Percentiles rank a stretch among this genome's conserved stretches.
Evolutionary conservation across 371 early-diverging fungal species (phyloP).

Genomic region (Mucor velutinosus): DNA sequence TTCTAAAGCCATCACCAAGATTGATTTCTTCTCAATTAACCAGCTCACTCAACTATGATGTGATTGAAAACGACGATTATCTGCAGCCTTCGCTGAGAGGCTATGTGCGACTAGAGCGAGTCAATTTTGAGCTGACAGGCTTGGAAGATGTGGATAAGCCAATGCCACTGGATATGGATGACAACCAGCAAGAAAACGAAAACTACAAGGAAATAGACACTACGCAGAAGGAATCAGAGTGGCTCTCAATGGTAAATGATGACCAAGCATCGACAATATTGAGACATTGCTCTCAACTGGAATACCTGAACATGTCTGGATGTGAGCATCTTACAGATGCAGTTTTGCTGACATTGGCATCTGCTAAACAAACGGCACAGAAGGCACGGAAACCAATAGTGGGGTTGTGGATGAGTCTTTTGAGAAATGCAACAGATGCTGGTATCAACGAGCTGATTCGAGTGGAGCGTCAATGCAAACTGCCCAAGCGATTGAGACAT

Average conservation of each 20-base stretch:
- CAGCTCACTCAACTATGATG: slow-evolving; percentile 12
- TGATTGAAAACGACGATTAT: slow-evolving; percentile 22
- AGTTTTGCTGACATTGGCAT: slow-evolving; percentile 12
- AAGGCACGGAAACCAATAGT: not conserved
- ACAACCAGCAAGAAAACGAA: slow-evolving; percentile 12
- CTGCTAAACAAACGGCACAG: not conserved
- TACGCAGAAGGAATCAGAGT: slow-evolving; percentile 42
- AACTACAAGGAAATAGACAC: slow-evolving; percentile 41
- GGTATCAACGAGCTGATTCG: slow-evolving; percentile 1
- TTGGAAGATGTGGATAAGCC: slow-evolving; percentile 27
- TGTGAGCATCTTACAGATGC: slow-evolving; percentile 33
- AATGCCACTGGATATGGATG: not conserved
- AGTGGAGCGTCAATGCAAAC: not conserved
- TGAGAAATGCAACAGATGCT: slow-evolving; percentile 6
- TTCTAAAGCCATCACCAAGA: slow-evolving; percentile 36
- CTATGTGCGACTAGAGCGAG: slow-evolving; percentile 31
- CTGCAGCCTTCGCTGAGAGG: slow-evolving; percentile 22
- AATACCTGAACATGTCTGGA: slow-evolving; percentile 34
- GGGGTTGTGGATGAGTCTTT: slow-evolving; percentile 25
- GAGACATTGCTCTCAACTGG: slow-evolving; percentile 19
- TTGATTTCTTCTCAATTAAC: slow-evolving; percentile 28
- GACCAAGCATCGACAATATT: slow-evolving; percentile 22
- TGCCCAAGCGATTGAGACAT: slow-evolving; percentile 3
- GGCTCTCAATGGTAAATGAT: slow-evolving; percentile 30
- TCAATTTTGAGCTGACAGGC: slow-evolving; percentile 34